Evolutionary conservation across 176 grass and related monocot species (phyloP).

Genomic region (Musa schizocarpa): DNA sequence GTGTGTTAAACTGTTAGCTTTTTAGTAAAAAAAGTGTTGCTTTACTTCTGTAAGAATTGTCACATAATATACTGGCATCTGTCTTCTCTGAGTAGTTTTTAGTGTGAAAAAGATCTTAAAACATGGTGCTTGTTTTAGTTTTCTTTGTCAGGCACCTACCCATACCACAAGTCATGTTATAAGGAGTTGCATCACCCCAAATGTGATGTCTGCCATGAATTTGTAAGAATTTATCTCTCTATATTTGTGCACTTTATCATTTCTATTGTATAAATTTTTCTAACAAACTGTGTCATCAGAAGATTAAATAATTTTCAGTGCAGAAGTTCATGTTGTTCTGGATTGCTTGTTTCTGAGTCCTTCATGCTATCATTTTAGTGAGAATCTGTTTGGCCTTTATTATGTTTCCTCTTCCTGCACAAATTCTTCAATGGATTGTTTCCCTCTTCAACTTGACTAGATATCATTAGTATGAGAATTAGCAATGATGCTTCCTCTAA

Average conservation of each 20-base stretch:
- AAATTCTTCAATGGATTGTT: too few relatives aligned
- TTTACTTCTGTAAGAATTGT: slow-evolving; percentile 8
- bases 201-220: slow-evolving; percentile 90
- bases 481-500: too few relatives aligned
- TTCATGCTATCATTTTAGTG: background rate
- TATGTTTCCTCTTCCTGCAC: too few relatives aligned
- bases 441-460: too few relatives aligned
- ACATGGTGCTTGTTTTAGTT: slow-evolving; percentile 41
- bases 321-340: background rate
- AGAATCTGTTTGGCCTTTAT: background rate
- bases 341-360: background rate
- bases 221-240: slow-evolving; percentile 48
- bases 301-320: background rate
- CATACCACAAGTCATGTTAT: slow-evolving; percentile 82
- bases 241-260: background rate
- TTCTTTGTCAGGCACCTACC: slow-evolving; percentile 56
- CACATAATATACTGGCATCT: background rate
- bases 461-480: too few relatives aligned
- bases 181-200: slow-evolving; percentile 92
- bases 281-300: background rate
- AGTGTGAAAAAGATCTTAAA: slow-evolving; percentile 1
- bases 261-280: background rate
- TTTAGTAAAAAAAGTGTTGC: background rate
- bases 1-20: slow-evolving; percentile 23
- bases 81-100: background rate